Percentiles rank a stretch among this genome's conserved stretches.
These are phyloP conservation scores for Bidens hawaiensis DNA, from an alignment of 140 eudicot species.

Conservation along the genomic window DNA sequence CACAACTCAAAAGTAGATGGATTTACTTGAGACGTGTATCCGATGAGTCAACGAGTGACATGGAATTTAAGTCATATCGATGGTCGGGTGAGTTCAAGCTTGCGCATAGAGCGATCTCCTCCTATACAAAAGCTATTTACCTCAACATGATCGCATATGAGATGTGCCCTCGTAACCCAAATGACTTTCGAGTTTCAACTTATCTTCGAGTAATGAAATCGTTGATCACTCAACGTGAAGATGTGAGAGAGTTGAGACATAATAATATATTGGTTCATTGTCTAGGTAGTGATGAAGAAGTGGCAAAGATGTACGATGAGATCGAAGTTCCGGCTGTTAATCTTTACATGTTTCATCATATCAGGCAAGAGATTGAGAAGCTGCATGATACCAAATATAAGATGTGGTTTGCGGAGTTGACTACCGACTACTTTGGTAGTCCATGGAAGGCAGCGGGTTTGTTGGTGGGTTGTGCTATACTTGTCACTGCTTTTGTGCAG, in stretches of 20 bases:
- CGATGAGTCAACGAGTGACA: background rate
- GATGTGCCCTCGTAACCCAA: background rate
- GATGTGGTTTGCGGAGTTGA: background rate
- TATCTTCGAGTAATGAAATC: background rate
- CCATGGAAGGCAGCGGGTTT: constrained; percentile 37
- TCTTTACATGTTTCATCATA: background rate
- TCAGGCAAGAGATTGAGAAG: constrained; percentile 15
- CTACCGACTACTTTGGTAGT: constrained; percentile 14
- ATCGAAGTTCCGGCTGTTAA: constrained; percentile 18
- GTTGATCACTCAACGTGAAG: constrained; percentile 9
- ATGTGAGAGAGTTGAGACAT: constrained; percentile 28
- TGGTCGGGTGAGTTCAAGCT: background rate
- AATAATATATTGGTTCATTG: constrained; percentile 11
- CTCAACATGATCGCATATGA: background rate
- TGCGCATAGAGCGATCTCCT: background rate
- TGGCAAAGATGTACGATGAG: constrained; percentile 24
- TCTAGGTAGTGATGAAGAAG: constrained; percentile 29
- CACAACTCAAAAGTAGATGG: constrained; percentile 33
- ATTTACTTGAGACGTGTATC: constrained; percentile 7
- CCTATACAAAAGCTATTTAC: background rate
- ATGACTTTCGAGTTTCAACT: background rate
- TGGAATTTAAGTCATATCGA: constrained; percentile 1
- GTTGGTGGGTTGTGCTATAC: constrained; percentile 16
- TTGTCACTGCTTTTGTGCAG: constrained; percentile 21
- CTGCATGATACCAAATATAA: constrained; percentile 14